Evolutionary conservation across 164 flowering plant species (phyloP).

Genomic region (Nelumbo lutea): DNA sequence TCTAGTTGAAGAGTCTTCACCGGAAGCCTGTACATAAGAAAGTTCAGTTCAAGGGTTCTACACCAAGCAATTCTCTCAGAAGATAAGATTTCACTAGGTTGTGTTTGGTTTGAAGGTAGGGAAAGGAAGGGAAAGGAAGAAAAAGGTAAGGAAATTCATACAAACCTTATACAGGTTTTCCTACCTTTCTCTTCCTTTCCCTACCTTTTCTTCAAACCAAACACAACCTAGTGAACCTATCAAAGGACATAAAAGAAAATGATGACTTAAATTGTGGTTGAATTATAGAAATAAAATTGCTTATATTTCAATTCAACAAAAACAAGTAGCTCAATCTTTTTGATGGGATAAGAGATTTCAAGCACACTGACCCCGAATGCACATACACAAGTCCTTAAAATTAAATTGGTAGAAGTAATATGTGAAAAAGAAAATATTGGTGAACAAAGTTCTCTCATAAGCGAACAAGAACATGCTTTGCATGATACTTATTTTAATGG

Average conservation of each 20-base stretch:
- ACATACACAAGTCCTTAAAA: neutral
- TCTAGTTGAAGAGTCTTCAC: slow-evolving; percentile 96
- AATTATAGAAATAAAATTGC: no score
- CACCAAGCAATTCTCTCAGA: neutral
- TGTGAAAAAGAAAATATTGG: neutral
- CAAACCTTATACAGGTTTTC: no score
- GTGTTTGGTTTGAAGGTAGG: no score
- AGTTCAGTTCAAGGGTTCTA: neutral
- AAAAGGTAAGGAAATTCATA: no score
- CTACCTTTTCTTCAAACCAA: no score
- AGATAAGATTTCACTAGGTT: neutral
- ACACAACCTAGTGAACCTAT: neutral
- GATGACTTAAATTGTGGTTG: neutral
- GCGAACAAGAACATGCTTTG: neutral
- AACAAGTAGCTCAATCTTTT: neutral
- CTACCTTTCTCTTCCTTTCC: no score
- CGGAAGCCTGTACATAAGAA: slow-evolving; percentile 63
- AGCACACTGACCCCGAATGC: neutral
- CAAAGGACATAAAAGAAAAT: neutral
- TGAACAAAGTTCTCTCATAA: no score
- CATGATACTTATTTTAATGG: neutral
- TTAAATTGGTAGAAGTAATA: neutral
- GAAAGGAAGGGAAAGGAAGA: no score
- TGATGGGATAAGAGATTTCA: neutral
- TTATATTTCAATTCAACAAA: no score